A percentile compares a stretch with the other conserved stretches of the same genome.
Evolutionary conservation across 352 stramenopile genomes (phyloP).

Genomic region (Pythium brachiatum): DNA sequence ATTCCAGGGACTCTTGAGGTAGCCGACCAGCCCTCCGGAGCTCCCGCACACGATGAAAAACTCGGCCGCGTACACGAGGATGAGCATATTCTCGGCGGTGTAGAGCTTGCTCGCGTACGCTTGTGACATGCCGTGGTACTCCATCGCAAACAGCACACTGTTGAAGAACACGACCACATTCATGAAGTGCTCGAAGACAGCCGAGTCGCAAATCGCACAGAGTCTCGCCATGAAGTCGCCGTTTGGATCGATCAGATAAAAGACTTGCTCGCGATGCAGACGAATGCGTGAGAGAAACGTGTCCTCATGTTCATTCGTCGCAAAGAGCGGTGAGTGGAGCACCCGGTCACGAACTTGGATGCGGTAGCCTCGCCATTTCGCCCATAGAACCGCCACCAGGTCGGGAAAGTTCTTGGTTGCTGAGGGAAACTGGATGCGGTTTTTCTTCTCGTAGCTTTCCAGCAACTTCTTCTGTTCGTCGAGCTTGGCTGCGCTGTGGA

Average conservation of each 20-base stretch:
- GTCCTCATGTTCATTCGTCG: constrained; percentile 43
- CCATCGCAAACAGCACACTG: constrained; percentile 69
- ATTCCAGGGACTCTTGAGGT: constrained; percentile 82
- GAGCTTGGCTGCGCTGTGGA: constrained; percentile 33
- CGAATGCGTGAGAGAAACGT: constrained; percentile 59
- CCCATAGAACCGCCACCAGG: constrained; percentile 40
- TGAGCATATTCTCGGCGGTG: constrained; percentile 61
- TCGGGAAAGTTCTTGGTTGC: constrained; percentile 61
- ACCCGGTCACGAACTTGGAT: constrained; percentile 29
- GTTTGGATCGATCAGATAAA: constrained; percentile 57
- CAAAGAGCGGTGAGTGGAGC: constrained; percentile 55
- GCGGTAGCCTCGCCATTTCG: constrained; percentile 39
- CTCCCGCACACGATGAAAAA: constrained; percentile 62
- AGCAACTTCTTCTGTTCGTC: constrained; percentile 30
- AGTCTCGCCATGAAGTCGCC: constrained; percentile 53
- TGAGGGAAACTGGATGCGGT: constrained; percentile 52
- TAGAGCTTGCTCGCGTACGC: constrained; percentile 60
- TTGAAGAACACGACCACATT: constrained; percentile 76
- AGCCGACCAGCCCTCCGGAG: constrained; percentile 52
- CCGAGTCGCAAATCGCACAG: constrained; percentile 43
- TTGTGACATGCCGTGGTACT: constrained; percentile 68
- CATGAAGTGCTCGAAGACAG: constrained; percentile 75
- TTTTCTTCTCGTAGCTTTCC: constrained; percentile 47
- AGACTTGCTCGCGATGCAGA: constrained; percentile 57
- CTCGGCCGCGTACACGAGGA: constrained; percentile 67